Base-by-base conservation (phyloP, 352 stramenopile genomes). In the Phytophthora idaei region DNA sequence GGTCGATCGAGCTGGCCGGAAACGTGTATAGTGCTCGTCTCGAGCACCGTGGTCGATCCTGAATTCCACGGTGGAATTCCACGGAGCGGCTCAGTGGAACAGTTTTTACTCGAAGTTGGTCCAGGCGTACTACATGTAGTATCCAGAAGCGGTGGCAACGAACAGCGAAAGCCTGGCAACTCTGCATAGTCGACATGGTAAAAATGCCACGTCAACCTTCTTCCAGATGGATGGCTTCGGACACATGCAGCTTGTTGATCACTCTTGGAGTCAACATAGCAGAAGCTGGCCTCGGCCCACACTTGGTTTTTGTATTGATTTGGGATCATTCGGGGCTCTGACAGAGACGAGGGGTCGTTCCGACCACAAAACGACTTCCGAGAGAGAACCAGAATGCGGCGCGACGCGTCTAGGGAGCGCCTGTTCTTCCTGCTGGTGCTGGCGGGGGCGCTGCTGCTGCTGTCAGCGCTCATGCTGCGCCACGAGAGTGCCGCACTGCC, bases 401-500 rank as follows among this genome's bases (percentile, higher is more conserved):
- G 74, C 28, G 70, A 81, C 45, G 29, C 78, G 17, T 71, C 73
- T 11, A 57, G 71, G 41, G 78, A 90, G 68, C 80, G 81, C 32
- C 34, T 90, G 29, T 73, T 92, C 55, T 83, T 89, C 60, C 49
- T 85, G 32, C 48, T 85, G 31, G 69, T 86, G 54, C 64, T 90
- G 37, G 61, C 75, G 31, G 72, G 74, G 29, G 74, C 76, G 50
- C 58, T 90, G 65, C 67, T 92, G 47, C 61, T 92, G 53, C 59
- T 89, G 12, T 92, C 83, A 12, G 61, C 72, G 37, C 74, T 83
- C 11, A 86, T 90, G 81, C 74, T 92, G 36, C 81, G 76, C 39
- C 76, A 78, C 37, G 74, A 88, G 61, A 79, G 64, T 34, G 52
- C 53, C n/a, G 56, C 51, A n/a, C 52, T 70, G 25, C 32, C 73